Conservation (phyloP, 305 asterid genomes). For the Fraxinus baroniana region DNA sequence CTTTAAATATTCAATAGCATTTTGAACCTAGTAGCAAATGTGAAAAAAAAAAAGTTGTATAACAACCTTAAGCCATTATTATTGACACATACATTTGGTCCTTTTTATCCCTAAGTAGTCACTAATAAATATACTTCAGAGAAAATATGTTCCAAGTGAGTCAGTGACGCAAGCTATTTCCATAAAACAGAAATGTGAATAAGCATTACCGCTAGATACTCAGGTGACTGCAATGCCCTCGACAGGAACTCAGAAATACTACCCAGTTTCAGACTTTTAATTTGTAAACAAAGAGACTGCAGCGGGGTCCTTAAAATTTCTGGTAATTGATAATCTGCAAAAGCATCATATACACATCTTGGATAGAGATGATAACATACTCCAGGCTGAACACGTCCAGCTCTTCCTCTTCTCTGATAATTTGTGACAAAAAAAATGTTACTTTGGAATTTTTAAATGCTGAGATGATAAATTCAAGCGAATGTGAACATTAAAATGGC, state of each 20-base stretch:
- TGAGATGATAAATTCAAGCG: constrained; percentile 11
- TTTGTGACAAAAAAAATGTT: constrained; percentile 2
- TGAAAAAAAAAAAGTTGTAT: constrained; percentile 9
- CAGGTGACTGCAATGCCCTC: constrained; percentile 91
- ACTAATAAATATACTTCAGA: constrained; percentile 15
- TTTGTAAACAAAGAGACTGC: constrained; percentile 95
- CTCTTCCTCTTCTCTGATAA: constrained; percentile 94
- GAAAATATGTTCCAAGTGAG: constrained; percentile 2
- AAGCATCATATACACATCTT: constrained; percentile 74
- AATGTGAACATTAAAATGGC: constrained; percentile 5
- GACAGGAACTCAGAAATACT: constrained; percentile 83
- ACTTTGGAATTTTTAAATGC: neutral
- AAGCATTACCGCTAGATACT: constrained; percentile 76
- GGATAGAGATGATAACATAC: constrained; percentile 95
- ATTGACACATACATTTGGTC: constrained; percentile 7
- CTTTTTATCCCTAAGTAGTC: constrained; percentile 13
- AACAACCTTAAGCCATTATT: constrained; percentile 12
- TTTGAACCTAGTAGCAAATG: constrained; percentile 63
- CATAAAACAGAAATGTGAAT: constrained; percentile 26
- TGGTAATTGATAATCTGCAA: constrained; percentile 85
- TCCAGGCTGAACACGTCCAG: constrained; percentile 99
- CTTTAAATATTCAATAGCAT: constrained; percentile 88
- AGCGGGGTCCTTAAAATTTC: constrained; percentile 95
- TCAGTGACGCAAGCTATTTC: constrained; percentile 17
- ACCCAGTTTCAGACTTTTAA: constrained; percentile 88